Evolutionary conservation across 768 basidiomycete genomes (phyloP), one percentile per base, ranked within the genome.

Genomic region (Kwoniella europaea): DNA sequence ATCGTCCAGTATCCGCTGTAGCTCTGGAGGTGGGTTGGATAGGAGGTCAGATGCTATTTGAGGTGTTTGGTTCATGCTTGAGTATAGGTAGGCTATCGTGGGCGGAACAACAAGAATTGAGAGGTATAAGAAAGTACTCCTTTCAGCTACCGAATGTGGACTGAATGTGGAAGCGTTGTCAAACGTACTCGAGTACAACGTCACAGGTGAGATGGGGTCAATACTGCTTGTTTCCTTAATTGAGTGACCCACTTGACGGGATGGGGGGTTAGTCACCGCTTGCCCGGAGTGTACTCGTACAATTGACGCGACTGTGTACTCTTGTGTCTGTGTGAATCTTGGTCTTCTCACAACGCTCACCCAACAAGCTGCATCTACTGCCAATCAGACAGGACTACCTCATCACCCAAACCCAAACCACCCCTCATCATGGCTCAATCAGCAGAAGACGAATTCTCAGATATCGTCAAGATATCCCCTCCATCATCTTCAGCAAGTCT

Each of bases 51-150:
- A 10, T 5, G 78, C 77, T 53, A 76, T 77, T 5, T 72, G 66
- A n/a, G 74, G 62, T 1, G 82, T 76, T 58, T 78, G 75, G 43
- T 83, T 71, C 79, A 82, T 83, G 22, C n/a, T 58, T 71, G 65
- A 18, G 12, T 50, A 50, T 35, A 35, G 35, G 6, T 35, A 18
- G 46, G 4, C 18, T 50, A 18, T 15, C 18, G 46, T 16, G 46
- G 46, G 12, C 46, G 12, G 18, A 15, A 50, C 16, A 4, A 6
- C 10, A 13, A 15, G 46, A 50, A 50, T 50, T 18, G 18, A 15
- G 46, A 50, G 46, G 46, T 50, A 50, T 50, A 50, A 3, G 18
- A 50, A 16, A 50, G 46, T 15, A 50, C 46, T 50, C 46, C 46
- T 50, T 50, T 50, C 13, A 50, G 4, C 35, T 35, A 6, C 5